Percentiles rank a stretch among this genome's conserved stretches.
These are phyloP conservation scores for Rhododendron kiyosumense DNA, from an alignment of 148 eudicot species.

Conservation along the genomic window DNA sequence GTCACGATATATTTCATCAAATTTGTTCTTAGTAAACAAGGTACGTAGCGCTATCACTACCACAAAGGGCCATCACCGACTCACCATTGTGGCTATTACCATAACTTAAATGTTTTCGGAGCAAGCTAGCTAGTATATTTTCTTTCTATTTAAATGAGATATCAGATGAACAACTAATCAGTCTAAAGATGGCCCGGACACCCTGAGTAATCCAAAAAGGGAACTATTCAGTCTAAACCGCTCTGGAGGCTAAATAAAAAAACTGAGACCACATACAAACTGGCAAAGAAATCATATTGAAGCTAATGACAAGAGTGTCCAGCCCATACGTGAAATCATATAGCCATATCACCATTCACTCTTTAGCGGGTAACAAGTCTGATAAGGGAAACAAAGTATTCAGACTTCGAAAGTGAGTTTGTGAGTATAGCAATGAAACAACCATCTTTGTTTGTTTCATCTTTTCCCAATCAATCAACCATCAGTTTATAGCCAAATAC, in stretches of 20 bases:
- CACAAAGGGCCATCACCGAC: background rate
- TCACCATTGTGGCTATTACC: background rate
- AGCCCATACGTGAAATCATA: background rate
- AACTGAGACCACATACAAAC: background rate
- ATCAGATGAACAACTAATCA: background rate
- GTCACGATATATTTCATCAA: background rate
- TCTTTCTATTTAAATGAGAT: background rate
- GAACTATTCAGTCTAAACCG: background rate
- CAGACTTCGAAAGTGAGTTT: background rate
- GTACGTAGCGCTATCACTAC: background rate
- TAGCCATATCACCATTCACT: background rate
- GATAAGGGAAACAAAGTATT: background rate
- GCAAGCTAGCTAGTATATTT: background rate
- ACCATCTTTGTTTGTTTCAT: background rate
- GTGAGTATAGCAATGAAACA: background rate
- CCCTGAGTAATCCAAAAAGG: background rate
- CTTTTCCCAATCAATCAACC: background rate
- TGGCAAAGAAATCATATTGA: background rate
- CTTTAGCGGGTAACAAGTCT: background rate
- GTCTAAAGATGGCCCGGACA: background rate
- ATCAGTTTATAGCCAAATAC: background rate
- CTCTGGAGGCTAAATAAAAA: background rate
- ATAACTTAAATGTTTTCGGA: background rate
- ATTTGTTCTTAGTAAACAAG: background rate
- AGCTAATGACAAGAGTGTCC: background rate